These are phyloP conservation scores for Yamadazyma trypodendri DNA, from an alignment of 1,139 yeast genomes.

Conservation along the genomic window DNA sequence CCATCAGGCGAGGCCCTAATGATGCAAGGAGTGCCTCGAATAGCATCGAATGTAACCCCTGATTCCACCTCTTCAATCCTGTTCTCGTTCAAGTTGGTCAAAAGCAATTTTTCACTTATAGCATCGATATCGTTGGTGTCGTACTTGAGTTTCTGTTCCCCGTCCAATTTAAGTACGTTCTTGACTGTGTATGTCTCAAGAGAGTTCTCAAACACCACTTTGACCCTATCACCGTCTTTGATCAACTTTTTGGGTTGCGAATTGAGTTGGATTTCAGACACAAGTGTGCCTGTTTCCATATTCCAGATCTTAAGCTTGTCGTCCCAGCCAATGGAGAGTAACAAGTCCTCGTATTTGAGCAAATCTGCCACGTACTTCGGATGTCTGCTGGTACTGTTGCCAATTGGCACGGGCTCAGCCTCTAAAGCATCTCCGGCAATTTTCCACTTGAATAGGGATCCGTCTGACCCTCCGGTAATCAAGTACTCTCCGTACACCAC, in stretches of 20 bases:
- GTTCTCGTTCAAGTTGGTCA: conserved; percentile 49
- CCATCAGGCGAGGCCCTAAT: conserved; percentile 73
- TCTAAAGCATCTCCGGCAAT: conserved; percentile 24
- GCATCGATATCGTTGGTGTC: conserved; percentile 37
- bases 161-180: conserved; percentile 3
- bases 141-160: conserved; percentile 28
- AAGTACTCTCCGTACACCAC: conserved; percentile 26
- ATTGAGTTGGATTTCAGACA: conserved; percentile 32
- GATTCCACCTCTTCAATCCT: conserved; percentile 25
- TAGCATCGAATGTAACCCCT: conserved; percentile 20
- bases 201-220: conserved; percentile 50
- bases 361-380: conserved; percentile 57
- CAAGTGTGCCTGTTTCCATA: conserved; percentile 23
- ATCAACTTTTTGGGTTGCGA: conserved; percentile 67
- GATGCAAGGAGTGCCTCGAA: conserved; percentile 59
- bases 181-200: conserved; percentile 29
- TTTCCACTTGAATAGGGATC: conserved; percentile 65
- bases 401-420: conserved; percentile 25
- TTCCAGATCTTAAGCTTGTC: conserved; percentile 60
- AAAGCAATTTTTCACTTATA: conserved; percentile 38
- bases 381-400: conserved; percentile 37
- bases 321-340: conserved; percentile 83
- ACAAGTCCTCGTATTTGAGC: conserved; percentile 20
- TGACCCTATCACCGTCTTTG: conserved; percentile 25
- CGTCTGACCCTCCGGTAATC: conserved; percentile 83